Conservation (phyloP, 257 asterid species). For the Scutellaria barbata region DNA sequence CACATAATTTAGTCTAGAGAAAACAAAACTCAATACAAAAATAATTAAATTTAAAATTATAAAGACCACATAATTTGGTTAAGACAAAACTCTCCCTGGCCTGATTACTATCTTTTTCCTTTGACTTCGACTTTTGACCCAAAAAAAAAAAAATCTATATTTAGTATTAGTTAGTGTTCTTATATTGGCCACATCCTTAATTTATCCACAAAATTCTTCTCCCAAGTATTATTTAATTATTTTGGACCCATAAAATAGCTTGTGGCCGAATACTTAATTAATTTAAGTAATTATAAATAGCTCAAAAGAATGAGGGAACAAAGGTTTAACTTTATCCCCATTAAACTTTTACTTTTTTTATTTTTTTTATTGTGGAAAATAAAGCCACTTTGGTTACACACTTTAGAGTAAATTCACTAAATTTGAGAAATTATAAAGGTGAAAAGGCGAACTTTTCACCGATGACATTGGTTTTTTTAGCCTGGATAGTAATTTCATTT, state of each 20-base stretch:
- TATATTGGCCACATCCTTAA: too few species aligned
- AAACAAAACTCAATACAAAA: too few species aligned
- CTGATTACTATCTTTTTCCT: too few species aligned
- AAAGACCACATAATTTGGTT: too few species aligned
- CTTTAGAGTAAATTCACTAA: conserved; percentile 25
- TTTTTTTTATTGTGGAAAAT: conserved; percentile 11
- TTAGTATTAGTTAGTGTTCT: too few species aligned
- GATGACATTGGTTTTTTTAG: neutral
- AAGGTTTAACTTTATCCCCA: conserved; percentile 28
- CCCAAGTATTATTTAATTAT: neutral
- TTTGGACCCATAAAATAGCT: neutral
- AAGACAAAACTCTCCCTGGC: too few species aligned
- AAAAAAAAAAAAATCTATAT: too few species aligned
- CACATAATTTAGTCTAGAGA: too few species aligned
- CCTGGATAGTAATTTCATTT: neutral
- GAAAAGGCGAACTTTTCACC: conserved; percentile 21
- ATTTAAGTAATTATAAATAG: conserved; percentile 14
- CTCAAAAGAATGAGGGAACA: conserved; percentile 21
- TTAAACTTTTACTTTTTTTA: conserved; percentile 26
- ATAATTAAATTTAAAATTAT: too few species aligned
- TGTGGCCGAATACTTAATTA: neutral
- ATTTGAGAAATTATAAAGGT: conserved; percentile 23
- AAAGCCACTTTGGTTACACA: conserved; percentile 32
- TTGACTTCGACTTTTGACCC: too few species aligned
- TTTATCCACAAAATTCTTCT: neutral